These are phyloP conservation scores for Bipolaris oryzae DNA, from an alignment of 2,329 filamentous ascomycete species.

Conservation along the genomic window DNA sequence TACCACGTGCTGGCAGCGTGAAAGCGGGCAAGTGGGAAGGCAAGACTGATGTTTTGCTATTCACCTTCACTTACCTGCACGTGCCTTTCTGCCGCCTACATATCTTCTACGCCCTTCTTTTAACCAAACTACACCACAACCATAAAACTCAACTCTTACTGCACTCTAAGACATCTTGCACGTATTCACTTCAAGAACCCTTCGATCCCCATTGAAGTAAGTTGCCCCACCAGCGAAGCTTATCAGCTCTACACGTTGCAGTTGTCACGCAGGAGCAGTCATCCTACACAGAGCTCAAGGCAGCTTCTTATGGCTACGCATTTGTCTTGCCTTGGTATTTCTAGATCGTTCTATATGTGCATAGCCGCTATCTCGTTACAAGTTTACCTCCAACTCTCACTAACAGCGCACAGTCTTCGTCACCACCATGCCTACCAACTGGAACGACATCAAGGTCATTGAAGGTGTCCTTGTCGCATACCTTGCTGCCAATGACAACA, in stretches of 20 bases:
- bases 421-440: constrained; percentile 44
- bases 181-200: no score
- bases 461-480: constrained; percentile 51
- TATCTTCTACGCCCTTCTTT: neutral
- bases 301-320: no score
- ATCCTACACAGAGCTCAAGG: neutral
- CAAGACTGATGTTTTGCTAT: neutral
- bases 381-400: neutral
- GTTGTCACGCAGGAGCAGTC: neutral
- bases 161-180: neutral
- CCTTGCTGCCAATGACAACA: constrained; percentile 43
- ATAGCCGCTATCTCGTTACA: neutral
- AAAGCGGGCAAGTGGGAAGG: neutral
- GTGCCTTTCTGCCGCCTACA: neutral
- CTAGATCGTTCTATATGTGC: neutral
- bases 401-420: neutral
- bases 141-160: neutral
- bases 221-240: neutral
- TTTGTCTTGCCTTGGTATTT: neutral
- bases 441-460: constrained; percentile 43
- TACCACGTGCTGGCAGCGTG: neutral
- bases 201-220: neutral
- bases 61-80: neutral
- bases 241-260: no score
- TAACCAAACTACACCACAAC: neutral